Conservation (phyloP, 2,329 filamentous ascomycete genomes). For the Aspergillus tubingensis region DNA sequence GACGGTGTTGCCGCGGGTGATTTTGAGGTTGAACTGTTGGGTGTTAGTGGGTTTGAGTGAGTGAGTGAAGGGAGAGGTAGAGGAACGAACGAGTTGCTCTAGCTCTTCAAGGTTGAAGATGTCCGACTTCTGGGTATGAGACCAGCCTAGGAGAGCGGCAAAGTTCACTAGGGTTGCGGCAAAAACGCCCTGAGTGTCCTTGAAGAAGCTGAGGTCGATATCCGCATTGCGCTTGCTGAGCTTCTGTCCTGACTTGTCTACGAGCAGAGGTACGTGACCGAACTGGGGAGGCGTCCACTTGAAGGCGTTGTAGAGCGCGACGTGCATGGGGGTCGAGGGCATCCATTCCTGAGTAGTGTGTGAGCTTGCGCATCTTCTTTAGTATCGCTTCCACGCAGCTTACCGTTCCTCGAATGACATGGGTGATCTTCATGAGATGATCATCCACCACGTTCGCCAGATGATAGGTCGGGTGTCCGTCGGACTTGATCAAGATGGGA, state of each 20-base stretch:
- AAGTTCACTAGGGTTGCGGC: slow-evolving; percentile 74
- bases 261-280: slow-evolving; percentile 76
- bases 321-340: slow-evolving; percentile 81
- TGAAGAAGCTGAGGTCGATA: slow-evolving; percentile 61
- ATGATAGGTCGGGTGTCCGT: slow-evolving; percentile 93
- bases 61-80: not conserved
- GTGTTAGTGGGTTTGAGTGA: not conserved
- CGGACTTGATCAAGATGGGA: slow-evolving; percentile 85
- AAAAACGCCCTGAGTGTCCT: slow-evolving; percentile 59
- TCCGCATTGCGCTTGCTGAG: slow-evolving; percentile 82
- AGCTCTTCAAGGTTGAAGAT: slow-evolving; percentile 72
- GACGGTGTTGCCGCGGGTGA: slow-evolving; percentile 86
- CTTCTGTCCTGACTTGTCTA: slow-evolving; percentile 69
- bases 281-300: slow-evolving; percentile 73
- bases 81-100: slow-evolving; percentile 61
- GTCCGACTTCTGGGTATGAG: slow-evolving; percentile 67
- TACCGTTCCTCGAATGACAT: slow-evolving; percentile 86
- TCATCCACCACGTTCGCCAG: slow-evolving; percentile 97
- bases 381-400: slow-evolving; percentile 26
- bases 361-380: not conserved
- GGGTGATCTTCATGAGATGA: slow-evolving; percentile 91
- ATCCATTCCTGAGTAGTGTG: slow-evolving; percentile 80
- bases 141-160: slow-evolving; percentile 82
- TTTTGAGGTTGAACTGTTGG: slow-evolving; percentile 74
- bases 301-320: slow-evolving; percentile 74